Evolutionary conservation across 371 early-diverging fungal species (phyloP), one percentile per base, ranked within the genome.

Genomic region (Rhizomucor pusillus): DNA sequence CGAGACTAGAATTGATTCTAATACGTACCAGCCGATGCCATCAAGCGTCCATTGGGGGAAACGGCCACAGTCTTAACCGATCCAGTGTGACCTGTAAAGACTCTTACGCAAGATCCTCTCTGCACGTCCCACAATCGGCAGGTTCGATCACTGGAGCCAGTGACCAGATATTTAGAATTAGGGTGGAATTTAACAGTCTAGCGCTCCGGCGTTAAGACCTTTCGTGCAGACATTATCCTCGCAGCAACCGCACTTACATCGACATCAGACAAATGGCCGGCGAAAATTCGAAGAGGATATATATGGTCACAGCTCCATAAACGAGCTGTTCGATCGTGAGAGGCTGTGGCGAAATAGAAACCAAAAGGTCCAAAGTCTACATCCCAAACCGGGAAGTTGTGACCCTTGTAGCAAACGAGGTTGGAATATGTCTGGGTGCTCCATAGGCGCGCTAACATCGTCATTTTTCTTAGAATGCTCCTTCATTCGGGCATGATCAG

Each of bases 351-450:
- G 82, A 99, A 99, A 70, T 99, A 99, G 63, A 89, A 87, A 20
- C 96, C 96, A 58, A 87, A 82, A 1, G 92, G 91, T 2, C 93
- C 87, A 65, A 97, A 90, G 47, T 90, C 86, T 0, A 97, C 88
- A 63, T 90, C 91, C 99, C 99, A 99, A 4, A 99, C 82, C 12
- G 99, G 99, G 66, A 95, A 96, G 66, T 92, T 95, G 77, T 99
- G 99, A 23, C 98, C 97, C 67, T 90, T 92, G 81, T 98, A 99
- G 43, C 87, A 85, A 13, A 91, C 99, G 7, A 99, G 61, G 61
- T 94, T 94, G 24, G 89, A 81, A 54, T 80, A 88, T 6, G 98
- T 91, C 40, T 93, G 93, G 24, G 94, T 74, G 64, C 90, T 91
- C 99, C 99, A 99, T 44, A 99, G 72, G 12, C 99, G 90, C 9